Conservation (phyloP, 1,284 basidiomycete genomes). For the Mycosarcoma mackinlayi region DNA sequence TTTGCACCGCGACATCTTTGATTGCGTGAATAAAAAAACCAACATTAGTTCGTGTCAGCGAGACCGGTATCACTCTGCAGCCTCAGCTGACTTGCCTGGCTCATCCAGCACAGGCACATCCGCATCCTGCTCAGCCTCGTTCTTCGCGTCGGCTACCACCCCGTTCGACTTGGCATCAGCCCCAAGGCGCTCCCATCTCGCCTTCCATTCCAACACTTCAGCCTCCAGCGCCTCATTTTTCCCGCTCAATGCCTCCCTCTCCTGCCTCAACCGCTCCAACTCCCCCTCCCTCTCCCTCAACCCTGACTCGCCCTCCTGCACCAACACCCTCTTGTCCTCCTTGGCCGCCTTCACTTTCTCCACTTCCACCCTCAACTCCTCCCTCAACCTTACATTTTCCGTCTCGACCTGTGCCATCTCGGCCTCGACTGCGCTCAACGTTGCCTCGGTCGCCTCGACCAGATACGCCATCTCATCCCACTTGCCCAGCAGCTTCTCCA, state of each 20-base stretch:
- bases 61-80: no score
- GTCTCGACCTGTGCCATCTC: constrained; percentile 21
- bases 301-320: not conserved
- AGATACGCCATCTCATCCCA: constrained; percentile 60
- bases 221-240: constrained; percentile 10
- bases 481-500: constrained; percentile 54
- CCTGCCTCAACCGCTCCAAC: constrained; percentile 1
- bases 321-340: constrained; percentile 24
- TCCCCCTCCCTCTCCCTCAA: not conserved
- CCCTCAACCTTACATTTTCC: constrained; percentile 33
- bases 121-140: not conserved
- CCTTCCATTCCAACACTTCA: constrained; percentile 23
- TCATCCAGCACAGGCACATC: constrained; percentile 1
- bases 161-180: not conserved
- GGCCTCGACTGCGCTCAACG: constrained; percentile 16
- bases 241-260: constrained; percentile 18
- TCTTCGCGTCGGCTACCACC: no score
- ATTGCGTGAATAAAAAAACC: no score
- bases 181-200: constrained; percentile 10
- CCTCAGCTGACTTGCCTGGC: no score
- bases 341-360: constrained; percentile 4
- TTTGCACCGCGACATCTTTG: no score
- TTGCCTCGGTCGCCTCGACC: constrained; percentile 53
- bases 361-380: constrained; percentile 15
- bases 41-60: no score